A percentile compares a stretch with the other conserved stretches of the same genome.
These are phyloP conservation scores for Cryptosporidium ubiquitum DNA, from an alignment of 169 alveolate genomes.

Conservation along the genomic window DNA sequence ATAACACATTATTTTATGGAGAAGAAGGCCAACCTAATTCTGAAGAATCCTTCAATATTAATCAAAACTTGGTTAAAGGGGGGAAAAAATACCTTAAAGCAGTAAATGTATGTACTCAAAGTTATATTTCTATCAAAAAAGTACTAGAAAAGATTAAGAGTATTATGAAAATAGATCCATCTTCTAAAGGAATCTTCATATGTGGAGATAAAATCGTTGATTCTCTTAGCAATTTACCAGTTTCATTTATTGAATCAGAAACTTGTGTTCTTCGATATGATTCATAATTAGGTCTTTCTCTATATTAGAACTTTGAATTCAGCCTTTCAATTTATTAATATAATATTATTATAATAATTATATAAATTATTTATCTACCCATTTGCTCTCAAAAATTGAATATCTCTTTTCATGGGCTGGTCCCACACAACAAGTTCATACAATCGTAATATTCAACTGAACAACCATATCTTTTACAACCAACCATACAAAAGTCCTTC, in stretches of 20 bases:
- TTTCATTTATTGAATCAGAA: constrained; percentile 3
- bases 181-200: neutral
- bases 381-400: neutral
- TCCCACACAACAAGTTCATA: constrained; percentile 41
- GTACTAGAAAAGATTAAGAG: neutral
- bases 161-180: neutral
- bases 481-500: constrained; percentile 48
- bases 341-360: neutral
- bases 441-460: constrained; percentile 44
- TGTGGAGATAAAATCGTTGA: constrained; percentile 56
- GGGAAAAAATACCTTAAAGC: neutral
- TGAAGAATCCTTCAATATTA: neutral
- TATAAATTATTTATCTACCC: neutral
- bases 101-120: neutral
- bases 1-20: neutral
- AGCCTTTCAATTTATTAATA: neutral
- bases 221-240: constrained; percentile 20
- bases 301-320: neutral
- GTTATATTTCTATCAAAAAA: neutral
- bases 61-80: neutral
- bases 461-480: constrained; percentile 65
- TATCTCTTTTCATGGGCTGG: neutral
- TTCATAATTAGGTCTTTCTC: neutral
- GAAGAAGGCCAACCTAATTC: neutral
- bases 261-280: constrained; percentile 25